Base-by-base conservation (phyloP, 106 monocot genomes). In the Dendrobium huoshanense region DNA sequence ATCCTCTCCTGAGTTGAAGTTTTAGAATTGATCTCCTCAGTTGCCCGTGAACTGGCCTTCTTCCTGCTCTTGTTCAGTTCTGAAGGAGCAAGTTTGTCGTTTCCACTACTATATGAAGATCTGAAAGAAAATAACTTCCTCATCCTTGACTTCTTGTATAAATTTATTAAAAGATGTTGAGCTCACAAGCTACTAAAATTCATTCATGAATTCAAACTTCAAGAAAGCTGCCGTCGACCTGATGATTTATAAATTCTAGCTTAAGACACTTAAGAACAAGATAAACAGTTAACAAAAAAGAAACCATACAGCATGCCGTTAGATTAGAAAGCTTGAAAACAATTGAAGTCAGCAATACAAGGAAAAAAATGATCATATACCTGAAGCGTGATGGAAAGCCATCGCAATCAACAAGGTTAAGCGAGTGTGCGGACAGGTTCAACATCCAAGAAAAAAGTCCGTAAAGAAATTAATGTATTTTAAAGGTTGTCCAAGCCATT, bases 51-150 rank as follows among this genome's bases (percentile, higher is more conserved):
- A 55, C 44, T 24, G 9, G 25, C 65, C n/a, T 79, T 83, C 19
- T 83, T 49, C 37, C 75, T 76, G 41, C 64, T 59, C 25, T 77
- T 76, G 7, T 67, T 45, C 41, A 41, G 75, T 17, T 18, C 75
- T 41, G 75, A 42, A 67, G 81, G 45, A 76, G 77, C 68, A 59
- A 59, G 7, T 45, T 55, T 84, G 49, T 75, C 79, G 72, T 72
- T 79, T 29, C 75, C 87, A 79, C 29, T 78, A 75, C 72, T 72
- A 17, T 83, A 81, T 47, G 85, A 88, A 31, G 88, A 89, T 76
- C 77, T 81, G 20, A 89, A 86, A 27, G 86, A 86, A 73, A 89
- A 89, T 78, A 89, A 86, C 55, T 83, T 85, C 74, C 86, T 86
- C 88, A 89, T 89, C 43, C 43, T 74, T 74, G 37, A 33, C 27